Evolutionary conservation across 768 basidiomycete genomes (phyloP), one percentile per base, ranked within the genome.

Genomic region (Kwoniella sp.): DNA sequence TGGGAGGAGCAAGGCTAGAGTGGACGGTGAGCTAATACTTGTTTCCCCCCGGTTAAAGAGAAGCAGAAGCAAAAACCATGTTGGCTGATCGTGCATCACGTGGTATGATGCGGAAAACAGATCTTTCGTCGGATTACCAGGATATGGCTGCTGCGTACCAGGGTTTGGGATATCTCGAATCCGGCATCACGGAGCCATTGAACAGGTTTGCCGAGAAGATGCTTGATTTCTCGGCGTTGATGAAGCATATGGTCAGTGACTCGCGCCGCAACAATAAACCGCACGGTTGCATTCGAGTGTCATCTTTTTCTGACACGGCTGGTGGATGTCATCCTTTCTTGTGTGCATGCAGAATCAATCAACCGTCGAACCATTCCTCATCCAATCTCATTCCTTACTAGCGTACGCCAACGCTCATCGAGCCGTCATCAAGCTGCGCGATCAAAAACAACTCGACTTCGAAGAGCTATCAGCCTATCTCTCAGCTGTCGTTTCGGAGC

Each of bases 361-460:
- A n/a, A 89, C 90, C 0, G 90, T 89, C 2, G 94, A 96, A 75
- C 93, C 94, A 4, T 89, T 96, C 80, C 86, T 97, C 40, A 82
- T 88, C 27, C 92, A 95, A 74, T 83, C 97, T 1, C 92, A 96
- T 74, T 92, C 93, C 1, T 84, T 98, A 6, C 83, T 93, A n/a
- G 85, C 88, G n/a, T 97, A 97, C 80, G 91, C 92, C 1, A 88
- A 92, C 76, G 88, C 91, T 29, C 95, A 97, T 70, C 88, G 91
- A 55, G 87, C 89, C n/a, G 92, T 98, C 22, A 85, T 99, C 68
- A 95, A 91, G 80, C 85, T 96, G 29, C 88, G 96, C 49, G 96
- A 98, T 78, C 96, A 98, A 81, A 99, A 98, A 80, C 96, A 99
- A 79, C 86, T 98, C 59, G 96, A 99, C 77, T 95, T 97, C 68